Evolutionary conservation across 257 asterid species (phyloP).

Genomic region (Coffea eugenioides): DNA sequence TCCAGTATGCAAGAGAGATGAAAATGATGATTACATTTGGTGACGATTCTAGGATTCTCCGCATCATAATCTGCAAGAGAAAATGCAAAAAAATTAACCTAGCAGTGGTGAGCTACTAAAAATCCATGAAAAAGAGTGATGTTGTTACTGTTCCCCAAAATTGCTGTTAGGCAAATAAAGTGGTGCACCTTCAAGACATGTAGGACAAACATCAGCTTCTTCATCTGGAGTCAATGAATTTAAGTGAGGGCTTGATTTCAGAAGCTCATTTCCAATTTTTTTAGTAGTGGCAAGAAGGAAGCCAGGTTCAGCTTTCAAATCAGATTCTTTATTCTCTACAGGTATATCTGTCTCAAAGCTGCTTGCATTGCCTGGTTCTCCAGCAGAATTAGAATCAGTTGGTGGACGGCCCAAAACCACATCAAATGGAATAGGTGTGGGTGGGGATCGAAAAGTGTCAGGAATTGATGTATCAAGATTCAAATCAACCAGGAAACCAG

Average conservation of each 20-base stretch:
- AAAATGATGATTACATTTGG: slow-evolving; percentile 78
- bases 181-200: slow-evolving; percentile 78
- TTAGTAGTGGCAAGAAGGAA: slow-evolving; percentile 38
- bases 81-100: background rate
- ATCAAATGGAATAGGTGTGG: slow-evolving; percentile 68
- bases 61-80: slow-evolving; percentile 56
- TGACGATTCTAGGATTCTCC: slow-evolving; percentile 59
- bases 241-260: slow-evolving; percentile 30
- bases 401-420: slow-evolving; percentile 50
- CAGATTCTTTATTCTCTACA: slow-evolving; percentile 34
- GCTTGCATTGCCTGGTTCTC: slow-evolving; percentile 24
- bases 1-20: slow-evolving; percentile 86
- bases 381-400: slow-evolving; percentile 24
- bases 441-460: slow-evolving; percentile 62
- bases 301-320: slow-evolving; percentile 33
- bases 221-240: slow-evolving; percentile 40
- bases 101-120: background rate
- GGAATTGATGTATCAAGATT: slow-evolving; percentile 63
- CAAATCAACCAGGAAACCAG: slow-evolving; percentile 51
- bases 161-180: background rate
- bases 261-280: slow-evolving; percentile 38
- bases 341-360: slow-evolving; percentile 25
- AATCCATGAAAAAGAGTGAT: background rate
- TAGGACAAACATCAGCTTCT: slow-evolving; percentile 70
- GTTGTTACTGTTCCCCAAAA: background rate